Base-by-base conservation (phyloP, 441 rosid species). In the Sinapis alba region DNA sequence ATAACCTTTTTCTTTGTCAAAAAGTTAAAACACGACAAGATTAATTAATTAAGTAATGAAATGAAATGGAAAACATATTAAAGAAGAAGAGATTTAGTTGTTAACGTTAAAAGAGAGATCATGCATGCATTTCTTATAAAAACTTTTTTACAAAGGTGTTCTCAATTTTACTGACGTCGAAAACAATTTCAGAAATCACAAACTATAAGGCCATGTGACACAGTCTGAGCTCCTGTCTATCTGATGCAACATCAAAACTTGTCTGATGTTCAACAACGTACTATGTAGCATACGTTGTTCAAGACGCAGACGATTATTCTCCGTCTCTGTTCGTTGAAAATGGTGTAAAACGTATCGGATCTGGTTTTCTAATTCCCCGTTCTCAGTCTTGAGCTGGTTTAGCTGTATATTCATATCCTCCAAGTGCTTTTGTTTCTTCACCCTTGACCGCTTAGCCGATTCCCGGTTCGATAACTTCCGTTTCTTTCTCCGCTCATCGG, bases 401-500 rank as follows among this genome's bases (percentile, higher is more conserved):
- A 77, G 53, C 51, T 60, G 73, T 8, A 51, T 50, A 26, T 19
- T 77, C 81, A 78, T 77, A 59, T 85, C 94, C 72, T 57, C 90
- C 79, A 87, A 26, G 79, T 74, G 85, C 81, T 91, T 87, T 83
- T 88, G 90, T 77, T 88, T 93, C 88, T 68, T 84, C 92, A 73
- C 77, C 63, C 97, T 84, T 32, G 96, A 93, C 34, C 97, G 84
- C 82, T 86, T 84, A 13, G 97, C 96, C 0, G 98, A 91, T 74
- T 89, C 94, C 56, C 96, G 80, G 85, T 93, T 93, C 4, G 94
- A 90, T 58, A 87, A 63, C 88, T 86, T 88, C 71, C 98, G 84
- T 85, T 90, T 93, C 76, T 89, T 77, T 72, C 81, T 91, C 85
- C 82, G 83, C 60, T 86, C 97, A 68, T 89, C 90, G 9, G 67